These are phyloP conservation scores for Apium graveolens DNA, from an alignment of 129 eudicot species.

Conservation along the genomic window DNA sequence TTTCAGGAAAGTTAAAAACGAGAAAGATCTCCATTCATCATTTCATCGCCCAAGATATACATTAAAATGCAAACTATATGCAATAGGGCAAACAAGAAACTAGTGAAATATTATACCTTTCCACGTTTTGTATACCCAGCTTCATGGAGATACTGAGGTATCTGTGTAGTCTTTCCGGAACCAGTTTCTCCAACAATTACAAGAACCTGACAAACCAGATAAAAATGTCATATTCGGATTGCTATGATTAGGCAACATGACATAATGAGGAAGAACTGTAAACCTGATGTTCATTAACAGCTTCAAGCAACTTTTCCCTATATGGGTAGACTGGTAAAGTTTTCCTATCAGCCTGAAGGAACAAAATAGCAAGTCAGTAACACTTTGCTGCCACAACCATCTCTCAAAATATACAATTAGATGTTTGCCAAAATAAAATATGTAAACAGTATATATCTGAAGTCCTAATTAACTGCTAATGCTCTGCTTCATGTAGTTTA, in stretches of 20 bases:
- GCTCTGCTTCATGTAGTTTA: background rate
- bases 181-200: slow-evolving; percentile 98
- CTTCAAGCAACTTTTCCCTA: slow-evolving; percentile 75
- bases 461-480: background rate
- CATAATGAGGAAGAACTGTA: slow-evolving; percentile 7
- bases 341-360: slow-evolving; percentile 70
- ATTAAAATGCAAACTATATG: background rate
- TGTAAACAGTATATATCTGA: background rate
- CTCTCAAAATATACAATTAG: background rate
- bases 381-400: background rate
- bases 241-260: background rate
- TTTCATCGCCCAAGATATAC: too few species aligned
- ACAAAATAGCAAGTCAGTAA: background rate
- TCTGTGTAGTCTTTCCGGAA: slow-evolving; percentile 96
- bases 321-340: slow-evolving; percentile 80
- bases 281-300: slow-evolving; percentile 85
- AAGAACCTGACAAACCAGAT: slow-evolving; percentile 49
- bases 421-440: background rate
- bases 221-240: background rate
- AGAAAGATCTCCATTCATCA: background rate
- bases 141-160: slow-evolving; percentile 96
- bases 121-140: slow-evolving; percentile 91
- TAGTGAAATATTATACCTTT: slow-evolving; percentile 38
- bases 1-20: background rate
- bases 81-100: slow-evolving; percentile 1